Conservation (phyloP, 1,284 basidiomycete genomes). For the Exobasidium cylindrosporum region DNA sequence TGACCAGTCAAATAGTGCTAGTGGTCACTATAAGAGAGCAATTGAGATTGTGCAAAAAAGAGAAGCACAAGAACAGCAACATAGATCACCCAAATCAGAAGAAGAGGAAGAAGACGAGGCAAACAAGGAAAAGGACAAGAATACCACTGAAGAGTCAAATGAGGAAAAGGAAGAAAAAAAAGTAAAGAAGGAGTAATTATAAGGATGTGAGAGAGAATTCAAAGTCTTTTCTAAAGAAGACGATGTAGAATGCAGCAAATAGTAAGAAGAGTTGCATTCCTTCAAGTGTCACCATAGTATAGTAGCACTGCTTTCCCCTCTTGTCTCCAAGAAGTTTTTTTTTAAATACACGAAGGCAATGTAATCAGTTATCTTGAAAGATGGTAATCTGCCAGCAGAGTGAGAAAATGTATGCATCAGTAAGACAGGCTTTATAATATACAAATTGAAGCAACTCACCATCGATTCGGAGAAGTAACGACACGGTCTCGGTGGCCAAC, state of each 20-base stretch:
- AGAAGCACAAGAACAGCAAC: constrained; percentile 12
- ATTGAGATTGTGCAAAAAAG: constrained; percentile 38
- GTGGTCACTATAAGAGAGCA: constrained; percentile 30
- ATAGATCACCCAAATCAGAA: neutral
- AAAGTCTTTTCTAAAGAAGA: no score
- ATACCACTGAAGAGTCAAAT: neutral
- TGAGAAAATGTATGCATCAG: no score
- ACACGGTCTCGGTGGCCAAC: constrained; percentile 95
- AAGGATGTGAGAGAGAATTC: no score
- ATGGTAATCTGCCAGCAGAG: neutral
- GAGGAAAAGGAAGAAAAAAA: constrained; percentile 4
- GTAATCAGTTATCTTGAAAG: neutral
- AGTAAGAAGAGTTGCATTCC: no score
- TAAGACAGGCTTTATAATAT: no score
- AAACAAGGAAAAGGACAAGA: neutral
- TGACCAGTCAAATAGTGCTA: constrained; percentile 32
- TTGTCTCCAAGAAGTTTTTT: no score
- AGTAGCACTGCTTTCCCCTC: no score
- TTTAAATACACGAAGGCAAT: no score
- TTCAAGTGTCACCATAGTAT: no score
- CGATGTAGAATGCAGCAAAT: no score
- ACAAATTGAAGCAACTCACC: constrained; percentile 56
- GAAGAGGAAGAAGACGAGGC: constrained; percentile 15
- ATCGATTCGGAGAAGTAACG: constrained; percentile 90
- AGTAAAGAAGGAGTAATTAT: no score